Conservation (phyloP, 1,284 basidiomycete species). For the Malassezia slooffiae region DNA sequence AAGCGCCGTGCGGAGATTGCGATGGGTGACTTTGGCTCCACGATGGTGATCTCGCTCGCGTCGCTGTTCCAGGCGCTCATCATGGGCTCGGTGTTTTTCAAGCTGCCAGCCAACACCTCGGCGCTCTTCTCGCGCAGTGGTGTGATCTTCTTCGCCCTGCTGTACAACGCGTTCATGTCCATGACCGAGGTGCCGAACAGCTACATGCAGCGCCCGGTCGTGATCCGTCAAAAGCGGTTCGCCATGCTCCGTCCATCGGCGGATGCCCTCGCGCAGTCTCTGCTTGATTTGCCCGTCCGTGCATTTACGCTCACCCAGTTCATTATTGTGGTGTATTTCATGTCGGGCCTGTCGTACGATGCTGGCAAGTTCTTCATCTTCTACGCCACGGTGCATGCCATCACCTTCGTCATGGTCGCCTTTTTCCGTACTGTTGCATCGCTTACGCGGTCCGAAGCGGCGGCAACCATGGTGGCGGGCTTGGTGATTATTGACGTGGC, state of each 20-base stretch:
- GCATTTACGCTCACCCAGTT: slow-evolving; percentile 53
- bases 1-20: slow-evolving; percentile 55
- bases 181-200: slow-evolving; percentile 59
- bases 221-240: slow-evolving; percentile 53
- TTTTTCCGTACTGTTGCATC: slow-evolving; percentile 50
- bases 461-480: slow-evolving; percentile 50
- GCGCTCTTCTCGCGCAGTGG: slow-evolving; percentile 33
- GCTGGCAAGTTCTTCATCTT: slow-evolving; percentile 47
- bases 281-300: slow-evolving; percentile 62
- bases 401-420: slow-evolving; percentile 45
- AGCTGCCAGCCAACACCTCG: slow-evolving; percentile 25
- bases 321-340: slow-evolving; percentile 57
- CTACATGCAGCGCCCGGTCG: slow-evolving; percentile 58
- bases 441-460: slow-evolving; percentile 23
- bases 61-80: slow-evolving; percentile 54
- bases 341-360: slow-evolving; percentile 53
- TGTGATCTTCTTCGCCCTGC: slow-evolving; percentile 33
- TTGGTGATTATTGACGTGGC: slow-evolving; percentile 56
- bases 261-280: slow-evolving; percentile 56
- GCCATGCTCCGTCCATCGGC: slow-evolving; percentile 48
- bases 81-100: slow-evolving; percentile 65
- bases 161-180: slow-evolving; percentile 39
- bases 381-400: slow-evolving; percentile 24
- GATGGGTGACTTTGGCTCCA: slow-evolving; percentile 52
- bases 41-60: slow-evolving; percentile 29